Percentiles rank a stretch among this genome's conserved stretches.
These are phyloP conservation scores for Emmonsiellopsis sp. DNA, from an alignment of 2,329 filamentous ascomycete species.

Conservation along the genomic window DNA sequence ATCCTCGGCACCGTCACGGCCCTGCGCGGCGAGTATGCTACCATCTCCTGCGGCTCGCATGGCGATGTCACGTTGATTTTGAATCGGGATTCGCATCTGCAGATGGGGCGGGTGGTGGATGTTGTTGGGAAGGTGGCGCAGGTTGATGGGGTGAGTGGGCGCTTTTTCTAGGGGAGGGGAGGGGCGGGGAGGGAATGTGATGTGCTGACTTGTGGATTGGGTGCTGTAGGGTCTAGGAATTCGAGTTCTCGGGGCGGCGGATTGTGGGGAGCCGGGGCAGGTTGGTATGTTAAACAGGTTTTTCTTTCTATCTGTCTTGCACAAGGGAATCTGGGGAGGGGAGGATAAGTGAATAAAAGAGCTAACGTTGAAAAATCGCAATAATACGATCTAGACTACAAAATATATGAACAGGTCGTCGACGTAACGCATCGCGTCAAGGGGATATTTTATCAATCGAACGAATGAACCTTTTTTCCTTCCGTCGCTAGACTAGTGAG, in stretches of 20 bases:
- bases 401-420: conserved; percentile 67
- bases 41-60: conserved; percentile 60
- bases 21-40: conserved; percentile 69
- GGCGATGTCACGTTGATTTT: conserved; percentile 67
- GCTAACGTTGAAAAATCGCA: background rate
- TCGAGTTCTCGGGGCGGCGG: conserved; percentile 31
- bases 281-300: conserved; percentile 24
- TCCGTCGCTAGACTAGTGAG: background rate
- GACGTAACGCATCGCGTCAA: conserved; percentile 76
- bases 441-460: conserved; percentile 63
- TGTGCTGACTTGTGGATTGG: background rate
- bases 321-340: background rate
- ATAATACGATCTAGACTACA: conserved; percentile 52
- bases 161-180: background rate
- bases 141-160: conserved; percentile 25
- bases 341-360: background rate
- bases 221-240: conserved; percentile 28
- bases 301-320: background rate
- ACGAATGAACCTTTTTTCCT: background rate
- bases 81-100: conserved; percentile 47
- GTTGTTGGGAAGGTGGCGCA: conserved; percentile 39
- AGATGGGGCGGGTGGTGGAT: conserved; percentile 38
- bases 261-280: conserved; percentile 34
- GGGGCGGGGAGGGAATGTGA: background rate
- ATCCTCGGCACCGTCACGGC: conserved; percentile 78